Percentiles rank a stretch among this genome's conserved stretches.
Conservation (phyloP, 305 asterid genomes). For the Fraxinus angustifolia region DNA sequence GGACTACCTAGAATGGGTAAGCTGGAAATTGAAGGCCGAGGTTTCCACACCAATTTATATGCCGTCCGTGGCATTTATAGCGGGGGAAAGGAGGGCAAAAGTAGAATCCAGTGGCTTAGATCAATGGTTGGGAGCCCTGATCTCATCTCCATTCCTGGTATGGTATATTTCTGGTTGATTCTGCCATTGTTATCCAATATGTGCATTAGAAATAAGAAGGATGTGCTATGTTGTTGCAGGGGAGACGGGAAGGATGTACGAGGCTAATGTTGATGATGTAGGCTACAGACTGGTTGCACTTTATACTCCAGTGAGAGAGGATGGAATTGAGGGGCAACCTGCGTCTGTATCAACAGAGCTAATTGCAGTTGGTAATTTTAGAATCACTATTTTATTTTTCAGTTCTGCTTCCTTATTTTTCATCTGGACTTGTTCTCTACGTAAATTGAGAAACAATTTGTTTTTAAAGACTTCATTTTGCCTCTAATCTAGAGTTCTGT, state of each 20-base stretch:
- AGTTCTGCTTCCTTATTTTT: background rate
- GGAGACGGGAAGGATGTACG: conserved; percentile 98
- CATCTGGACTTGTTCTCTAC: background rate
- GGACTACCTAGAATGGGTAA: conserved; percentile 86
- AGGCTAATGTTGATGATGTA: conserved; percentile 98
- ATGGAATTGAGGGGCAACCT: conserved; percentile 92
- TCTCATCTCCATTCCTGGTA: conserved; percentile 95
- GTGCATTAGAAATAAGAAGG: background rate
- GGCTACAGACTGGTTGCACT: conserved; percentile 92
- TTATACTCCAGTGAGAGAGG: conserved; percentile 92
- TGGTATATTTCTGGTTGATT: conserved; percentile 13
- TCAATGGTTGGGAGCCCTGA: conserved; percentile 99
- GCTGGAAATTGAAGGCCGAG: conserved; percentile 98
- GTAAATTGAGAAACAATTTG: background rate
- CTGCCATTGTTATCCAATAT: conserved; percentile 6
- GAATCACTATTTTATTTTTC: conserved; percentile 6
- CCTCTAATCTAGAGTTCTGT: conserved; percentile 2
- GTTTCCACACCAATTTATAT: conserved; percentile 92
- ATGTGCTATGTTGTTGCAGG: conserved; percentile 47
- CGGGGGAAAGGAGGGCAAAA: conserved; percentile 98
- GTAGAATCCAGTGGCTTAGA: conserved; percentile 97
- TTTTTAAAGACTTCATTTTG: background rate
- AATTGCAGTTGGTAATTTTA: conserved; percentile 71
- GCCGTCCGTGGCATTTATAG: conserved; percentile 83
- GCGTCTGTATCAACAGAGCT: conserved; percentile 96